Evolutionary conservation across 1,284 basidiomycete genomes (phyloP), one percentile per base, ranked within the genome.

Genomic region (Hemileia vastatrix): DNA sequence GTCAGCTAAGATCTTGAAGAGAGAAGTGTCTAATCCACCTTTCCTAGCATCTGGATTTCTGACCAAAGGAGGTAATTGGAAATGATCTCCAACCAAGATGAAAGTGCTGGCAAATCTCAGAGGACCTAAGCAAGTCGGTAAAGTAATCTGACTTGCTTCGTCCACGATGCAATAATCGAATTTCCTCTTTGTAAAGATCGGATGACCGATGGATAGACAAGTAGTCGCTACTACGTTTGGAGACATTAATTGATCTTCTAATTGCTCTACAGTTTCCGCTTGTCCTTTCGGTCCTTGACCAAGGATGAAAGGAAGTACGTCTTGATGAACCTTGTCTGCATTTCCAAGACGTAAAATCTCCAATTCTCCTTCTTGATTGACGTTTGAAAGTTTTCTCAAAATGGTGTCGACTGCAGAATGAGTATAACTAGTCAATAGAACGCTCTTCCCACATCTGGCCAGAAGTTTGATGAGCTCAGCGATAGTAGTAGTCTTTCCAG

Each of bases 131-230:
- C 91, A 95, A 0, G 92, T 93, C 0, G 95, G 95, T 1, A 97
- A 77, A 0, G 94, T 96, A 66, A 97, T 93, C 75, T 98, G 94
- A 0, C 92, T 95, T 0, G 94, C 95, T 74, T 97, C 94, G 68
- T 97, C 95, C 13, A 97, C 86, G 64, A 98, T 96, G 77, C 94
- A 97, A 72, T 92, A 94, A 75, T 98, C 93, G 71, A 98, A 98
- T 8, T 79, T 83, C 5, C 90, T 81, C 23, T 87, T 82, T 47
- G 83, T 81, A 76, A 98, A 97, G 4, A 96, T 72, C 0, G 90
- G 84, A 70, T 97, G 90, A 67, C 95, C 90, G 60, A 95, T 84
- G 1, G 87, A 86, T 31, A 97, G 80, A 73, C 90, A 95, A 0
- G 94, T 98, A 1, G 94, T 92, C 0, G 93, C 94, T 3, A 98